Conservation (phyloP, 106 monocot species). For the Vanilla planifolia region DNA sequence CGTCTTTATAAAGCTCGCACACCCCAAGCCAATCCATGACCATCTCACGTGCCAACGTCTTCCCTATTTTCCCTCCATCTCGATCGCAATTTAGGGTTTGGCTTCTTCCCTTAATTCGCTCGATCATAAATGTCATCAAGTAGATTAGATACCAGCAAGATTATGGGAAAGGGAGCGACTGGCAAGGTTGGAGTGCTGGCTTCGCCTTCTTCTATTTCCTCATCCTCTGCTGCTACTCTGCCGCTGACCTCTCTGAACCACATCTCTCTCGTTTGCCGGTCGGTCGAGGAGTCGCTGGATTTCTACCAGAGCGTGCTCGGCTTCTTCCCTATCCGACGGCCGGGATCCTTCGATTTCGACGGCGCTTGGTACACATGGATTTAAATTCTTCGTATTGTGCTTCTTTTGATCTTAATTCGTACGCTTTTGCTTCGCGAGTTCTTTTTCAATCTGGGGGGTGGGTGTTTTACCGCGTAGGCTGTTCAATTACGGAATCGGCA, state of each 20-base stretch:
- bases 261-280: constrained; percentile 68
- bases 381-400: background rate
- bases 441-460: background rate
- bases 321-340: constrained; percentile 63
- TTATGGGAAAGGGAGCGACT: no score
- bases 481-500: constrained; percentile 36
- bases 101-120: no score
- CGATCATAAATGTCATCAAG: no score
- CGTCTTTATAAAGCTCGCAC: no score
- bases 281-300: constrained; percentile 43
- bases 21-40: no score
- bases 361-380: constrained; percentile 99
- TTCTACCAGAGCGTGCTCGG: constrained; percentile 89
- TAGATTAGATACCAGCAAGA: no score
- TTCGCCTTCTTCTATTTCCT: no score
- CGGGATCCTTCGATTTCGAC: constrained; percentile 68
- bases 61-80: no score
- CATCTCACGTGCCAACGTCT: no score
- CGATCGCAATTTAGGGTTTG: no score
- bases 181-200: no score
- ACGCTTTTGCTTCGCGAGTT: background rate
- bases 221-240: no score
- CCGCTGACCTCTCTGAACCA: constrained; percentile 78
- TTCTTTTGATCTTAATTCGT: background rate
- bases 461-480: constrained; percentile 2